Percentiles rank a stretch among this genome's conserved stretches.
Conservation (phyloP, 2,329 filamentous ascomycete species). For the Pseudocercospora pini-densiflorae region DNA sequence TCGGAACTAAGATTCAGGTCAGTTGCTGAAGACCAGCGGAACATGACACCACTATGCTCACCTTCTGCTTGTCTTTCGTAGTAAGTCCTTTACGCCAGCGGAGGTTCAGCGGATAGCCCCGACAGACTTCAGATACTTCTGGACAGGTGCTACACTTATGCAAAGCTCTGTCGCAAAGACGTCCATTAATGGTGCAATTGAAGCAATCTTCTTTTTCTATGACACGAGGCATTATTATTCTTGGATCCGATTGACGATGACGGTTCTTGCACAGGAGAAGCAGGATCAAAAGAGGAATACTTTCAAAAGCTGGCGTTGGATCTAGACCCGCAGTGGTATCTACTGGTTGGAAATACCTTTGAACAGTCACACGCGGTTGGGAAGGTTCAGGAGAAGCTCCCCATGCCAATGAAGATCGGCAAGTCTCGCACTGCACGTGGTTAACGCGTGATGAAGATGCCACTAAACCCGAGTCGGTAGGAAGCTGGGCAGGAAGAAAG, state of each 20-base stretch:
- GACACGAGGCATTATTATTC: conserved; percentile 11
- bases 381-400: conserved; percentile 6
- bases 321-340: not conserved
- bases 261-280: conserved; percentile 1
- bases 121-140: conserved; percentile 7
- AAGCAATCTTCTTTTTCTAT: conserved; percentile 17
- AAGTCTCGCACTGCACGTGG: conserved; percentile 1
- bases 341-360: conserved; percentile 4
- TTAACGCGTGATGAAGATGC: not conserved
- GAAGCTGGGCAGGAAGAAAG: not conserved
- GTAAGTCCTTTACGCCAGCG: conserved; percentile 10
- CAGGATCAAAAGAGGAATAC: not conserved
- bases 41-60: not conserved
- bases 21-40: not conserved
- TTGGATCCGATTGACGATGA: not conserved
- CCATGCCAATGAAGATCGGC: not conserved
- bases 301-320: not conserved
- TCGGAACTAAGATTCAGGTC: not conserved
- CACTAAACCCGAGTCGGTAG: not conserved
- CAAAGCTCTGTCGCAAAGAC: conserved; percentile 8
- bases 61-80: conserved; percentile 4
- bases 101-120: conserved; percentile 9
- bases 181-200: conserved; percentile 6
- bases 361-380: not conserved
- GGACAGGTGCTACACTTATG: conserved; percentile 9